Percentiles rank a stretch among this genome's conserved stretches.
phyloP scores from a whole-genome alignment of 2,329 filamentous ascomycete species.

The Colletotrichum agaves region DNA sequence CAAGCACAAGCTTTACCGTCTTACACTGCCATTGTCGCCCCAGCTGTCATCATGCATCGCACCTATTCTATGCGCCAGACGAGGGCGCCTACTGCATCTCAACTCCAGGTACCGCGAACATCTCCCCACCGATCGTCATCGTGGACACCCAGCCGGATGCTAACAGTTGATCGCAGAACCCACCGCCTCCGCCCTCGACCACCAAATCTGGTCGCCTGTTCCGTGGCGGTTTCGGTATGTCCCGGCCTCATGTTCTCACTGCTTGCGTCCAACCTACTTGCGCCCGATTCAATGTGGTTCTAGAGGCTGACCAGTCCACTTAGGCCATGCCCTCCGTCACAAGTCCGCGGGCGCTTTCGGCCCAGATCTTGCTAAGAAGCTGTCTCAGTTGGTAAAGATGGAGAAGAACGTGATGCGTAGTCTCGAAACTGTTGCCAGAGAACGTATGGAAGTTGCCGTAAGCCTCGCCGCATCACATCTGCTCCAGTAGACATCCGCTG shows the following conservation, averaged over 20 bases:
- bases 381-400: slow-evolving; percentile 99
- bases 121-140: background rate
- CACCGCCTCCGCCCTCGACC: slow-evolving; percentile 88
- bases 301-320: slow-evolving; percentile 37
- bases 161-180: slow-evolving; percentile 72
- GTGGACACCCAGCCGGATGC: slow-evolving; percentile 17
- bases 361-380: slow-evolving; percentile 95
- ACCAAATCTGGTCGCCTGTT: slow-evolving; percentile 94
- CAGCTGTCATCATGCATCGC: slow-evolving; percentile 80
- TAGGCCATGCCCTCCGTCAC: slow-evolving; percentile 75
- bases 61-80: slow-evolving; percentile 99
- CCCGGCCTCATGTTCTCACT: slow-evolving; percentile 13
- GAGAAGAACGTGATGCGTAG: slow-evolving; percentile 99
- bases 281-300: background rate
- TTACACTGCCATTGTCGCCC: background rate
- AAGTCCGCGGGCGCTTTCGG: slow-evolving; percentile 81
- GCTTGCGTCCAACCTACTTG: background rate
- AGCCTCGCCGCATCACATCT: slow-evolving; percentile 49
- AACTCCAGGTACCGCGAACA: slow-evolving; percentile 62
- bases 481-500: background rate
- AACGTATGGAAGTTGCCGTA: slow-evolving; percentile 99
- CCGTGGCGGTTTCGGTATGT: slow-evolving; percentile 84
- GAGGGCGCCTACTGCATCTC: slow-evolving; percentile 92
- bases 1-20: background rate
- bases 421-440: slow-evolving; percentile 91